Percentiles rank a stretch among this genome's conserved stretches.
Conservation (phyloP, 2,329 filamentous ascomycete species). For the Aureobasidium melanogenum region DNA sequence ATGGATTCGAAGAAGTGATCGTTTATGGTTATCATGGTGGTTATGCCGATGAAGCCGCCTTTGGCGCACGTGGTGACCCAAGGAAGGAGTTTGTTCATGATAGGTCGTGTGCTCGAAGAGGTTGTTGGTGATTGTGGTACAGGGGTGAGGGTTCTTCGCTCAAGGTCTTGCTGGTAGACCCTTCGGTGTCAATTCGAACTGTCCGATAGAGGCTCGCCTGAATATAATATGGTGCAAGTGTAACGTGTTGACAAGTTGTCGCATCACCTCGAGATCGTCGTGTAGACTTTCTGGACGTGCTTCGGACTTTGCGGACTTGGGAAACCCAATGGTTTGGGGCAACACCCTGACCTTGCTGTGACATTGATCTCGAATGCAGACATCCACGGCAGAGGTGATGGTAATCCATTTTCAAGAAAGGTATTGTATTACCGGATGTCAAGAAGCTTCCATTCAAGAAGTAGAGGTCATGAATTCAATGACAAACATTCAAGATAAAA, state of each 20-base stretch:
- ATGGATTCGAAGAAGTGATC: slow-evolving; percentile 32
- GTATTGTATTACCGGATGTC: too few relatives aligned
- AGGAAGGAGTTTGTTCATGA: neutral
- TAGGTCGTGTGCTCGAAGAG: neutral
- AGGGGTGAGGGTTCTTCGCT: neutral
- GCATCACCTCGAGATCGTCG: neutral
- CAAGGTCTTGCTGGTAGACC: too few relatives aligned
- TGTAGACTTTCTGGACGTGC: neutral
- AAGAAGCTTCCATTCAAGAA: too few relatives aligned
- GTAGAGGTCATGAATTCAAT: too few relatives aligned
- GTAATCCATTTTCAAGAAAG: too few relatives aligned
- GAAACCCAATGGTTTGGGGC: neutral
- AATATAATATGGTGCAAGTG: neutral
- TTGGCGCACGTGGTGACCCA: neutral
- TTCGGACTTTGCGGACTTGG: neutral
- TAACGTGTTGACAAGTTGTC: neutral
- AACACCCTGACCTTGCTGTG: neutral
- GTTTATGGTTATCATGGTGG: slow-evolving; percentile 26
- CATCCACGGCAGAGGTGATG: too few relatives aligned
- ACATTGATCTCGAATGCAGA: neutral
- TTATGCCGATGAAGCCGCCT: slow-evolving; percentile 5
- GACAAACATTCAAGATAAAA: too few relatives aligned
- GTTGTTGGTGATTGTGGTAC: neutral
- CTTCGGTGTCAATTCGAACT: neutral
- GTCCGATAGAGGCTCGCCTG: too few relatives aligned